Conservation (phyloP, 2,329 filamentous ascomycete genomes). For the Rutstroemia sp. region DNA sequence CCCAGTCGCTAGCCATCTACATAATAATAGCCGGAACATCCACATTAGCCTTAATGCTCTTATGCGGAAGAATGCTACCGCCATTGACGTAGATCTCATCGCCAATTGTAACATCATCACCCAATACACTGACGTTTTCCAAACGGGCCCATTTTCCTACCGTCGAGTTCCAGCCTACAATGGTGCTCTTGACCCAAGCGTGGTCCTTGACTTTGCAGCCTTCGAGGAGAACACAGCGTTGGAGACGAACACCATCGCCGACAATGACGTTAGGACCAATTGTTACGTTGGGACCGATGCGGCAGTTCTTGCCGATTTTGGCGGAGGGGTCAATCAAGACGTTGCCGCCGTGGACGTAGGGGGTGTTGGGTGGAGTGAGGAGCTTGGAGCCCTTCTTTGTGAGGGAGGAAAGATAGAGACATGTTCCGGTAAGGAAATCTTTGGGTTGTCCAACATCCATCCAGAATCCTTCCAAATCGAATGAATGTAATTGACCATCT, state of each 20-base stretch:
- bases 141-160: conserved; percentile 93
- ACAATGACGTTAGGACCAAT: conserved; percentile 90
- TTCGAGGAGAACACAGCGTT: conserved; percentile 83
- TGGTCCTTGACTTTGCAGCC: conserved; percentile 97
- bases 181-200: conserved; percentile 97
- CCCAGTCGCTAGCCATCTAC: conserved; percentile 34
- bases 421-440: conserved; percentile 94
- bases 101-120: conserved; percentile 94
- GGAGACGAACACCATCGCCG: conserved; percentile 87
- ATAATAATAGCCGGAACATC: conserved; percentile 69
- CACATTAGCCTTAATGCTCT: conserved; percentile 98
- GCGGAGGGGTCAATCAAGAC: conserved; percentile 90
- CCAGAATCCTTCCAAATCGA: conserved; percentile 96
- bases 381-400: conserved; percentile 84
- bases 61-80: conserved; percentile 89
- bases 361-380: conserved; percentile 64
- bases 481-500: conserved; percentile 88
- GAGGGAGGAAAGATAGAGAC: conserved; percentile 88
- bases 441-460: conserved; percentile 99
- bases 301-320: conserved; percentile 97
- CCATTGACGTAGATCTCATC: conserved; percentile 99
- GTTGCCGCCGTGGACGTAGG: conserved; percentile 87
- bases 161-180: conserved; percentile 96
- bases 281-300: conserved; percentile 93
- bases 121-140: conserved; percentile 96